Conservation (phyloP, 371 early-diverging fungal species). For the Mycotypha africana region DNA sequence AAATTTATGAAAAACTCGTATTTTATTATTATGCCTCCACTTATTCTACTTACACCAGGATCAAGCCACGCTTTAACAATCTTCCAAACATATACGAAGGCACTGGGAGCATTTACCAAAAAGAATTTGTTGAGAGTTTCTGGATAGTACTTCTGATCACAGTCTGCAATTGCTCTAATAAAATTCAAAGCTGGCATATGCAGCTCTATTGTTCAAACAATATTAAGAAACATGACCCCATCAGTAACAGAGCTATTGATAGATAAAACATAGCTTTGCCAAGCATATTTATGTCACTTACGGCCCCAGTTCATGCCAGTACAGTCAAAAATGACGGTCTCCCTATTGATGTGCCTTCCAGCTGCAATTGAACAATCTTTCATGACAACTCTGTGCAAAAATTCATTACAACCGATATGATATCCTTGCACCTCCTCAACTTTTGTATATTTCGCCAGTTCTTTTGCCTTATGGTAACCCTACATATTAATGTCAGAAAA, state of each 20-base stretch:
- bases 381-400: slow-evolving; percentile 65
- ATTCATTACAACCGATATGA: slow-evolving; percentile 78
- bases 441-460: slow-evolving; percentile 59
- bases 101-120: slow-evolving; percentile 76
- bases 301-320: slow-evolving; percentile 73
- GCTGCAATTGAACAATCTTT: slow-evolving; percentile 64
- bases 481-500: slow-evolving; percentile 17
- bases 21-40: not conserved
- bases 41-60: slow-evolving; percentile 50
- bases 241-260: no score
- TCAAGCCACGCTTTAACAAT: slow-evolving; percentile 81
- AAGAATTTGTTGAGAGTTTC: slow-evolving; percentile 76
- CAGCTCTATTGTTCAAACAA: slow-evolving; percentile 48
- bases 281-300: slow-evolving; percentile 25
- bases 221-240: not conserved
- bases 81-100: slow-evolving; percentile 80
- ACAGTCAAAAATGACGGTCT: slow-evolving; percentile 82
- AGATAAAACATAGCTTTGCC: no score
- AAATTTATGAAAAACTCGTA: not conserved
- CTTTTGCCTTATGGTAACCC: slow-evolving; percentile 72
- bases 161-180: slow-evolving; percentile 68
- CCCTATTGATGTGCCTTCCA: slow-evolving; percentile 63
- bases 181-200: slow-evolving; percentile 74
- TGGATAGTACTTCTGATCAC: slow-evolving; percentile 81
- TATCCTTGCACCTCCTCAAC: slow-evolving; percentile 63